Conservation (phyloP, 106 monocot species). For the Triglochin maritima region DNA sequence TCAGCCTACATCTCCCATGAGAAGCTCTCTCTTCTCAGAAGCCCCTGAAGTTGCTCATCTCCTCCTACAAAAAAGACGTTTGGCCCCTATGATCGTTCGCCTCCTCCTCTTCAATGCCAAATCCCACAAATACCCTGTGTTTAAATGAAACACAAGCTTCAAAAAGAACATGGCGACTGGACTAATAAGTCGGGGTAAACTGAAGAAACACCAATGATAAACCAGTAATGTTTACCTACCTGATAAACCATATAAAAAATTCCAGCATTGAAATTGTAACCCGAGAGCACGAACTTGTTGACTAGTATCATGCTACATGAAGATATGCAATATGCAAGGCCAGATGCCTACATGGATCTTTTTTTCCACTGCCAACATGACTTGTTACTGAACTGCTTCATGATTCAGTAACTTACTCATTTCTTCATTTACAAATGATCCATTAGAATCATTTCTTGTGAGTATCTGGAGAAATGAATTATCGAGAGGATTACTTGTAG, state of each 20-base stretch:
- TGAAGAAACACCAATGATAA: too few relatives aligned
- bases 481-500: slow-evolving; percentile 30
- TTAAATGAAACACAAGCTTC: too few relatives aligned
- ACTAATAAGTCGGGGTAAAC: too few relatives aligned
- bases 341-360: slow-evolving; percentile 62
- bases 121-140: too few relatives aligned
- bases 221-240: slow-evolving; percentile 18
- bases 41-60: too few relatives aligned
- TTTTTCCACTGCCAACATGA: slow-evolving; percentile 40
- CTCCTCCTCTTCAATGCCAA: too few relatives aligned
- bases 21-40: too few relatives aligned
- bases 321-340: slow-evolving; percentile 84
- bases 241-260: slow-evolving; percentile 93
- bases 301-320: slow-evolving; percentile 99
- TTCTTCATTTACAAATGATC: background rate
- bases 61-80: too few relatives aligned
- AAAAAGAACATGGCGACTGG: too few relatives aligned
- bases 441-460: background rate
- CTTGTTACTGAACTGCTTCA: slow-evolving; percentile 34
- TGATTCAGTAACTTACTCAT: slow-evolving; percentile 7
- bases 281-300: slow-evolving; percentile 85
- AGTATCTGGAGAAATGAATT: slow-evolving; percentile 25
- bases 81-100: too few relatives aligned
- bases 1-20: too few relatives aligned
- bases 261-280: slow-evolving; percentile 84